Base-by-base conservation (phyloP, 1,139 yeast genomes). In the Suhomyces ambrosiae region DNA sequence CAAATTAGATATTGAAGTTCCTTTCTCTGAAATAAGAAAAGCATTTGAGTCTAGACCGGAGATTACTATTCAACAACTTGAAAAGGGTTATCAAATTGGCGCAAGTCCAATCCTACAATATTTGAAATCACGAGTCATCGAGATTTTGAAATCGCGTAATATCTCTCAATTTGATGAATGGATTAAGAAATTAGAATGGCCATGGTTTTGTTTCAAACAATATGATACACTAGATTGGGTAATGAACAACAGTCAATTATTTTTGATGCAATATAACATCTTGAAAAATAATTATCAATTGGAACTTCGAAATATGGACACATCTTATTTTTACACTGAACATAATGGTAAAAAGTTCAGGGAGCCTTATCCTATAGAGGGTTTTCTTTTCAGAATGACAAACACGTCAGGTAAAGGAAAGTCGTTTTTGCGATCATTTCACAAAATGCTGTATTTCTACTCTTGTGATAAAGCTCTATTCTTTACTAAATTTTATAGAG, bases 161-260 rank as follows among this genome's bases (percentile, higher is more conserved):
- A 30, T 23, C 15, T 39, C 50, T 35, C 42, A 51, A 7, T 41
- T 47, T 10, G 32, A 39, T 9, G 26, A 39, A 7, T 58, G 60
- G 60, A 27, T 50, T 12, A 64, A 32, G 25, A 41, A 32, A 22
- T 53, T 33, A 48, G 60, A 32, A 0, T 47, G 54, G 23, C 58
- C 69, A 49, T 53, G 87, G 86, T 42, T 74, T 71, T 56, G 84
- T 75, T 50, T 85, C 71, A 76, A 80, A 44, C 67, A 76, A 33
- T 86, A 82, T 53, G 96, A 87, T 55, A 64, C 89, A 23, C 52
- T 87, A 9, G 94, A 86, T 49, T 88, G 96, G 96, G 61, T 81
- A 7, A 58, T 70, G 32, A 82, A 80, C 28, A 71, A 74, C 30
- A 66, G 74, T 27, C 76, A 78, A 37, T 49, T 71, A 4, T 66